Conservation (phyloP, 139 green algal species). For the Prasinococcaceae sp. region DNA sequence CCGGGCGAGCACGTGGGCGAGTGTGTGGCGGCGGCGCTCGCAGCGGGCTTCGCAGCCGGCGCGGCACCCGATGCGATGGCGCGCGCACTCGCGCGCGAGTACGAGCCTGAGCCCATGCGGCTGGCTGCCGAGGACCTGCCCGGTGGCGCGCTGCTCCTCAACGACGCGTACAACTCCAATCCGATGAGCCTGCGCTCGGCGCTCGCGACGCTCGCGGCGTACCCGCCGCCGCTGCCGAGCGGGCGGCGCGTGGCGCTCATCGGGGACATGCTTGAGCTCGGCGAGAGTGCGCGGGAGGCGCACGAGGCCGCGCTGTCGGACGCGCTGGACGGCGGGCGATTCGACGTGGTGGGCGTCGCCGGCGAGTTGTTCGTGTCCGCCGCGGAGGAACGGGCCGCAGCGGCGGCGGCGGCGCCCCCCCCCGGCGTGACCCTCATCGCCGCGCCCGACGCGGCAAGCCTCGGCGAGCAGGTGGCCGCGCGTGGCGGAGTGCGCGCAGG, state of each 20-base stretch:
- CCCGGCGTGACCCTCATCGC: not conserved
- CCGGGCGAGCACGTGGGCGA: no score
- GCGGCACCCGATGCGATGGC: not conserved
- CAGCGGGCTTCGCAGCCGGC: not conserved
- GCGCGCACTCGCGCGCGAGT: no score
- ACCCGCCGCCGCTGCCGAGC: not conserved
- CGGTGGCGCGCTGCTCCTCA: conserved; percentile 6
- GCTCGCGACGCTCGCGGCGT: not conserved
- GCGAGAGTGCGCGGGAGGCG: not conserved
- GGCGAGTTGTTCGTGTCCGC: not conserved
- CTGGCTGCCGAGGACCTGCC: not conserved
- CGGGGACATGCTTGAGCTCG: conserved; percentile 21
- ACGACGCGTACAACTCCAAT: conserved; percentile 23
- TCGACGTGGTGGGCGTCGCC: not conserved
- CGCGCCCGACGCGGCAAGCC: not conserved
- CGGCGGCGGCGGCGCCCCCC: not conserved
- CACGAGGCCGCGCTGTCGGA: not conserved
- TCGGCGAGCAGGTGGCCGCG: not conserved
- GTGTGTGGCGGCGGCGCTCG: not conserved
- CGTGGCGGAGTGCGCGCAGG: not conserved
- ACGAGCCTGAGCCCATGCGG: not conserved
- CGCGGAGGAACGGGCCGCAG: not conserved
- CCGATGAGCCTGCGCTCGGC: conserved; percentile 6
- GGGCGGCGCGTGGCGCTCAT: conserved; percentile 1
- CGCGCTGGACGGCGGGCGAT: not conserved